These are phyloP conservation scores for Puya raimondii DNA, from an alignment of 176 grass and related monocot species.

Conservation along the genomic window DNA sequence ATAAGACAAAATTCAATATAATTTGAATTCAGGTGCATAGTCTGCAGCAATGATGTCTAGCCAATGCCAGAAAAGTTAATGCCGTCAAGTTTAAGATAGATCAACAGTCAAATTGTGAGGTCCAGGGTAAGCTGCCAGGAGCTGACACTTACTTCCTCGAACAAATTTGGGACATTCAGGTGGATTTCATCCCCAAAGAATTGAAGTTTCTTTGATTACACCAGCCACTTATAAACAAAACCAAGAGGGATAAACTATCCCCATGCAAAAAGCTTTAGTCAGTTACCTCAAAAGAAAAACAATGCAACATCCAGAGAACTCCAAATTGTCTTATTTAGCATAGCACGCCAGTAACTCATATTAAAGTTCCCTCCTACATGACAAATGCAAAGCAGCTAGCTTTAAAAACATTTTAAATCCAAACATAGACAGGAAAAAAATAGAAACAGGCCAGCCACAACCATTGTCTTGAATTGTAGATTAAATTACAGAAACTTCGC, in stretches of 20 bases:
- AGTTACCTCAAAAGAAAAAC: constrained; percentile 52
- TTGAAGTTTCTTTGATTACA: not conserved
- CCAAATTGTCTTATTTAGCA: constrained; percentile 29
- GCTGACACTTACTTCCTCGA: too few relatives aligned
- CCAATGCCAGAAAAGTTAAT: too few relatives aligned
- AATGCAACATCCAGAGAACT: constrained; percentile 43
- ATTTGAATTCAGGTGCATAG: too few relatives aligned
- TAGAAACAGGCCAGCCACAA: not conserved
- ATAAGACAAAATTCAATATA: too few relatives aligned
- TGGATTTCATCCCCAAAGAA: not conserved
- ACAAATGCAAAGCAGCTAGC: constrained; percentile 26
- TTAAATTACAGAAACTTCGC: too few relatives aligned
- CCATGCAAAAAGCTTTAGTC: constrained; percentile 18
- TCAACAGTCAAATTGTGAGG: too few relatives aligned
- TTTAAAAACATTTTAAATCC: constrained; percentile 20
- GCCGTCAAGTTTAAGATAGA: too few relatives aligned
- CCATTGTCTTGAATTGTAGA: too few relatives aligned
- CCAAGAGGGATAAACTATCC: not conserved
- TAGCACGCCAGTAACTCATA: constrained; percentile 35
- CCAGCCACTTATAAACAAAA: not conserved
- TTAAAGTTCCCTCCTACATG: constrained; percentile 37
- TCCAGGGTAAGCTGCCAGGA: too few relatives aligned
- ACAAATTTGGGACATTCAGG: constrained; percentile 3
- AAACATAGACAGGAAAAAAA: not conserved
- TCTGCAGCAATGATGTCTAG: too few relatives aligned